Evolutionary conservation across 768 basidiomycete genomes (phyloP).

Genomic region (Panellus pusillus): DNA sequence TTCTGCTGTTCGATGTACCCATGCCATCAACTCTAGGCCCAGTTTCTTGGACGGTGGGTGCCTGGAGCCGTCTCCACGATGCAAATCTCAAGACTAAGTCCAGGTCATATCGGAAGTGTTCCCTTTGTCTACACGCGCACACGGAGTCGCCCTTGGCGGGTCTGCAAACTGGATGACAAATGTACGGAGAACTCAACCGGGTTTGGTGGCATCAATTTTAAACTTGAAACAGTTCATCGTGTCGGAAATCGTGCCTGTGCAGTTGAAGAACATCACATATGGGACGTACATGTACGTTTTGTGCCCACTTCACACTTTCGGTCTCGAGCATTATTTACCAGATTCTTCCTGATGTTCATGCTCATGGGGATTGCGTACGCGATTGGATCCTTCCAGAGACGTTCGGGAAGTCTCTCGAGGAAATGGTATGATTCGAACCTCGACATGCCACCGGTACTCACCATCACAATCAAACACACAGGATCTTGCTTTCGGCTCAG

Average conservation of each 20-base stretch:
- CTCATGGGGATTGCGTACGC: constrained; percentile 28
- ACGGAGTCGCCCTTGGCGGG: constrained; percentile 41
- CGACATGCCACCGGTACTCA: background rate
- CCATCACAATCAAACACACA: background rate
- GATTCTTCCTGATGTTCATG: constrained; percentile 29
- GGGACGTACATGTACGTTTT: constrained; percentile 31
- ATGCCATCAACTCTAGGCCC: constrained; percentile 11
- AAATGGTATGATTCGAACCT: constrained; percentile 23
- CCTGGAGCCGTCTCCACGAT: background rate
- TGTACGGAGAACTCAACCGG: constrained; percentile 3
- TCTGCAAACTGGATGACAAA: constrained; percentile 44
- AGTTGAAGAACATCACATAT: constrained; percentile 33
- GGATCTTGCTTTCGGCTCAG: constrained; percentile 24
- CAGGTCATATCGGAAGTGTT: constrained; percentile 41
- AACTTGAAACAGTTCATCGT: constrained; percentile 18
- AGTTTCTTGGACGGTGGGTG: constrained; percentile 24
- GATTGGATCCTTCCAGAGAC: constrained; percentile 32
- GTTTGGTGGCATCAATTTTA: background rate
- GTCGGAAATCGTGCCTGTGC: constrained; percentile 31
- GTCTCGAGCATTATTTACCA: background rate
- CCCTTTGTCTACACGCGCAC: constrained; percentile 40
- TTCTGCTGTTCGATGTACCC: background rate
- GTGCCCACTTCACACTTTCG: background rate
- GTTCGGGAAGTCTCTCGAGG: constrained; percentile 30
- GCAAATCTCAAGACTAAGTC: background rate